Conservation (phyloP, 768 basidiomycete genomes). For the Lyophyllum decastes region DNA sequence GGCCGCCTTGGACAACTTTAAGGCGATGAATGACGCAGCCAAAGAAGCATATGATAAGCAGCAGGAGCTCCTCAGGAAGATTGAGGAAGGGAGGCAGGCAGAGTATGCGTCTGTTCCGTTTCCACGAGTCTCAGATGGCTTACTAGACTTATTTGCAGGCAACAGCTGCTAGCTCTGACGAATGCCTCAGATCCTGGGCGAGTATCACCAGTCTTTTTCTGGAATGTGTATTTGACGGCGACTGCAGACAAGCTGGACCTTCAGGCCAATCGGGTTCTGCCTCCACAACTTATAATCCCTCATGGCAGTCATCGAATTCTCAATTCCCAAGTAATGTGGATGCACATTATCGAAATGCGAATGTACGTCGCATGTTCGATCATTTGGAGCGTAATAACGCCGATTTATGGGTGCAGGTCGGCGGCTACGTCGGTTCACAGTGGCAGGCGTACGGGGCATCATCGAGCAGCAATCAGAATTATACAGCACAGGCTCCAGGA, state of each 20-base stretch:
- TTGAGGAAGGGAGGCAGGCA: slow-evolving; percentile 18
- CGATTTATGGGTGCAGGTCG: not conserved
- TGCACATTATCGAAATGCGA: not conserved
- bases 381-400: not conserved
- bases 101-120: slow-evolving; percentile 14
- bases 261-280: slow-evolving; percentile 4
- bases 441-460: not conserved
- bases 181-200: not conserved
- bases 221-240: not conserved
- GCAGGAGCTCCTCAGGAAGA: slow-evolving; percentile 14
- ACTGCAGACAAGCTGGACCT: slow-evolving; percentile 2
- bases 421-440: not conserved
- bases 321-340: not conserved
- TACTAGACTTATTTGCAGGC: slow-evolving; percentile 8
- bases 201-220: not conserved
- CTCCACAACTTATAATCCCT: not conserved
- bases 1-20: slow-evolving; percentile 27
- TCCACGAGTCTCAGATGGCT: not conserved
- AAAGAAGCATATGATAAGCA: slow-evolving; percentile 29
- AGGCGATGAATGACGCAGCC: slow-evolving; percentile 42
- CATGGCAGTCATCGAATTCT: not conserved
- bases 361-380: not conserved
- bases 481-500: not conserved
- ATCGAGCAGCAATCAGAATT: not conserved
- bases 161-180: slow-evolving; percentile 7